These are phyloP conservation scores for Botryosphaeria dothidea DNA, from an alignment of 2,329 filamentous ascomycete genomes.

Conservation along the genomic window DNA sequence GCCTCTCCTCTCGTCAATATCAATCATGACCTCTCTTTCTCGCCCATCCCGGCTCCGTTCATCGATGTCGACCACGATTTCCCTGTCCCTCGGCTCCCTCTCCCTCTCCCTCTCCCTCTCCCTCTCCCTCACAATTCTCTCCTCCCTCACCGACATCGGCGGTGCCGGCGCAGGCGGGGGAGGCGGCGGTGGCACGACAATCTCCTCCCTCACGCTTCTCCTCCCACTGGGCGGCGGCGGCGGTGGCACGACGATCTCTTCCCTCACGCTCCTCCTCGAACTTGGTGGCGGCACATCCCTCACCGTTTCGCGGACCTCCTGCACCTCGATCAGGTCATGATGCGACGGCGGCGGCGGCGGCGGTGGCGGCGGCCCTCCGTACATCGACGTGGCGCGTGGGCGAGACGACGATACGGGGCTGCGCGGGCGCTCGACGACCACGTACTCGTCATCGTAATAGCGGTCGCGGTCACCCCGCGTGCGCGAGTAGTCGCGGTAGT, in stretches of 20 bases:
- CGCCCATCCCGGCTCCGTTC: background rate
- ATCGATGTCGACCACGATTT: background rate
- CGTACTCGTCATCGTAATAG: constrained; percentile 13
- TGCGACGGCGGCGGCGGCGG: background rate
- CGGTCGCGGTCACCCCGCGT: background rate
- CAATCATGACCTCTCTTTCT: background rate
- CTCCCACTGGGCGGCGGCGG: background rate
- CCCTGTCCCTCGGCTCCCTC: background rate
- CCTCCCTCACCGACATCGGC: too few relatives aligned
- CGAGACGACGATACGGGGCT: background rate
- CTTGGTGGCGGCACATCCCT: background rate
- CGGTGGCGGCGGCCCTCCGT: background rate
- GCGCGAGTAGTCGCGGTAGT: constrained; percentile 16
- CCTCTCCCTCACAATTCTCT: background rate
- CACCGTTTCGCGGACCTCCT: background rate
- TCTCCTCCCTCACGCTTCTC: too few relatives aligned
- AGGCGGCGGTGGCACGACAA: background rate
- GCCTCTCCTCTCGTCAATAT: background rate
- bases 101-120: background rate
- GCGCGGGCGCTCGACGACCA: constrained; percentile 4
- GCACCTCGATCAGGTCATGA: constrained; percentile 1
- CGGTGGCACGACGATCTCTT: background rate
- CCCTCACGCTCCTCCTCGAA: background rate
- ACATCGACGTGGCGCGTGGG: constrained; percentile 2
- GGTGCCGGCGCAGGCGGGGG: background rate